Evolutionary conservation across 345 rosid species (phyloP).

Genomic region (Atalantia buxifolia): DNA sequence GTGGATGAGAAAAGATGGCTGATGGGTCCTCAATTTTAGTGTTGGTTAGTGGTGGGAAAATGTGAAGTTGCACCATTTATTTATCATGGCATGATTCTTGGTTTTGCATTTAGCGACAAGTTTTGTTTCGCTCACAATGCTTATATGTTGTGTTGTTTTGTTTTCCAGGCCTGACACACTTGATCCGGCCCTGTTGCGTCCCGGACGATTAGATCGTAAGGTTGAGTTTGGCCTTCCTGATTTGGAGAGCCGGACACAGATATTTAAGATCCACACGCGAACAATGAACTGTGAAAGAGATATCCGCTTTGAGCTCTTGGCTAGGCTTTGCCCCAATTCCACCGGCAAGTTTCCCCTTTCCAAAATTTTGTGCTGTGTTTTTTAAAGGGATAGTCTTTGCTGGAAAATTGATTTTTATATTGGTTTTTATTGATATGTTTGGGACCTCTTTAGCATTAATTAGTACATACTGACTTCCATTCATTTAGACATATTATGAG

Average conservation of each 20-base stretch:
- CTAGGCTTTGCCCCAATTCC: slow-evolving; percentile 92
- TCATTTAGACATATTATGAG: background rate
- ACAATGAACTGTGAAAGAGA: slow-evolving; percentile 93
- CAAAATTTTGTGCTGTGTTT: background rate
- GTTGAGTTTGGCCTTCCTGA: slow-evolving; percentile 96
- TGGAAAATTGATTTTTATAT: background rate
- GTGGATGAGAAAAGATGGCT: background rate
- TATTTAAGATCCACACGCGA: slow-evolving; percentile 88
- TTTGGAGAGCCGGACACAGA: slow-evolving; percentile 88
- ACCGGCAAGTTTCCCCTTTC: slow-evolving; percentile 47
- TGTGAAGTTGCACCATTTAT: background rate
- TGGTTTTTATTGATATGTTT: background rate
- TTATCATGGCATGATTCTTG: background rate
- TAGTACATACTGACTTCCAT: background rate
- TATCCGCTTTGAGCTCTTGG: slow-evolving; percentile 87
- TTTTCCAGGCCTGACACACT: slow-evolving; percentile 78
- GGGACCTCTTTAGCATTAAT: background rate
- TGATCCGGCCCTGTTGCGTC: slow-evolving; percentile 92
- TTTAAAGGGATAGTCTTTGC: background rate
- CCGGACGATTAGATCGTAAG: slow-evolving; percentile 90
- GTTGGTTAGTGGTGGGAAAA: background rate
- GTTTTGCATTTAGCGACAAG: background rate
- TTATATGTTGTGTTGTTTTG: background rate
- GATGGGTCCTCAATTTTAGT: background rate
- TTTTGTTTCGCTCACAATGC: background rate